phyloP scores from a whole-genome alignment of 2,329 filamentous ascomycete species.

The Monilinia fructigena region DNA sequence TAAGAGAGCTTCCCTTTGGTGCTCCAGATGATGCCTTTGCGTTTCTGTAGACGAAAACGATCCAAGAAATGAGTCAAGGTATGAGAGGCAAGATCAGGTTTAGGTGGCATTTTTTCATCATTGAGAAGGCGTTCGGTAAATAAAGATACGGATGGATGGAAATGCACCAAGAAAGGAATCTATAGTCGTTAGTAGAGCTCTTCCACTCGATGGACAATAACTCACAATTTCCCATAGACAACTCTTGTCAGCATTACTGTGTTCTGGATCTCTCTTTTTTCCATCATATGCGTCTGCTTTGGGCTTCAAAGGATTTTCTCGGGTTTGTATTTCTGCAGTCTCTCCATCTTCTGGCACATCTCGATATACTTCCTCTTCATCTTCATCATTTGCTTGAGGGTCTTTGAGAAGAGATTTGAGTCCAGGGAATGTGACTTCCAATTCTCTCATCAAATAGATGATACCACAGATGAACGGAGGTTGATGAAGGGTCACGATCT shows the following conservation, averaged over 20 bases:
- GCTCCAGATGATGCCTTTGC: conserved; percentile 66
- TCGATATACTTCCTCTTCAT: conserved; percentile 54
- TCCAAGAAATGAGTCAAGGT: conserved; percentile 94
- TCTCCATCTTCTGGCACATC: conserved; percentile 61
- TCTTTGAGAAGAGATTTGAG: conserved; percentile 76
- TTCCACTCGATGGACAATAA: neutral
- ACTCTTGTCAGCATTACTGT: conserved; percentile 88
- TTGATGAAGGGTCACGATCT: conserved; percentile 84
- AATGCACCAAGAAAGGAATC: conserved; percentile 74
- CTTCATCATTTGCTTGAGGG: conserved; percentile 73
- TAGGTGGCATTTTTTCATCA: conserved; percentile 70
- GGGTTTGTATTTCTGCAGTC: conserved; percentile 24
- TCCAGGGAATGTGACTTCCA: conserved; percentile 76
- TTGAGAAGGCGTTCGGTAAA: conserved; percentile 72
- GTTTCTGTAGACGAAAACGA: conserved; percentile 97
- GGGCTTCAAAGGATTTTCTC: conserved; percentile 22
- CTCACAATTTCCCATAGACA: conserved; percentile 89
- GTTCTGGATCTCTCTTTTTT: conserved; percentile 85
- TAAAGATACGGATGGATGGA: conserved; percentile 87
- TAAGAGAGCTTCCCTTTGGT: conserved; percentile 82
- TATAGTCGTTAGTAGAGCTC: conserved; percentile 27
- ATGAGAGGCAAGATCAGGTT: conserved; percentile 87
- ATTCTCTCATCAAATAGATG: conserved; percentile 82
- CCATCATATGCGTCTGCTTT: conserved; percentile 66
- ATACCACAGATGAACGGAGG: conserved; percentile 90